Evolutionary conservation across 495 filamentous ascomycete species (phyloP), one percentile per base, ranked within the genome.

Genomic region (Xylaria intraflava): DNA sequence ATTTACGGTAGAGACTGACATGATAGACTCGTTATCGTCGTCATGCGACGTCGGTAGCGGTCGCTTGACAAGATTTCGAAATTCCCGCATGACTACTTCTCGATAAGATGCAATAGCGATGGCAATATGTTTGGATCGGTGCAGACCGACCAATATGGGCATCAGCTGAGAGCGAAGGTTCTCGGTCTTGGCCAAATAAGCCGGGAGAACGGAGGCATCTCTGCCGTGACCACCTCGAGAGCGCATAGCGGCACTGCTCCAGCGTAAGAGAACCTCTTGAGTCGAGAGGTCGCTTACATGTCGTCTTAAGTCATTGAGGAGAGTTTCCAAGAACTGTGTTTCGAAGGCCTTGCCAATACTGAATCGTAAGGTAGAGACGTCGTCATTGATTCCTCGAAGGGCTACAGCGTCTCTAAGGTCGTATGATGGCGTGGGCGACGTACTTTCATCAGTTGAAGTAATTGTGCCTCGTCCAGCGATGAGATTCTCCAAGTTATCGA

Each of bases 261-360:
- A 99, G 53, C 92, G 81, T 62, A 86, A 82, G 36, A 97, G 66
- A 4, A 92, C 95, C 23, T 86, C 82, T 41, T 80, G 69, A 12
- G 76, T 65, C 2, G 90, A 82, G 17, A 93, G 85, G 39, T 73
- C 81, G 44, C 87, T 79, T n/a, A 95, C 78, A 61, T 99, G 92
- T n/a, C 76, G 73, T 43, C 87, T 81, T 17, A 96, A 67, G 66
- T 99, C 93, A 1, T 77, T 76, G 6, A 97, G 71, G 11, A 99
- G 77, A 31, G 85, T 79, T 54, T 85, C 79, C 46, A 95, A 72
- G 62, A 97, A 95, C 17, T 84, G 82, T 10, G 79, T 69, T 64
- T 96, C 93, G 64, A 91, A 96, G 0, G 82, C 84, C 62, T 86
- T 90, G 16, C 94, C 93, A 51, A 97, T 88, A 5, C 87, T 83